Evolutionary conservation across 352 stramenopile species (phyloP), one percentile per base, ranked within the genome.

Genomic region (Pilasporangium apinafurcum): DNA sequence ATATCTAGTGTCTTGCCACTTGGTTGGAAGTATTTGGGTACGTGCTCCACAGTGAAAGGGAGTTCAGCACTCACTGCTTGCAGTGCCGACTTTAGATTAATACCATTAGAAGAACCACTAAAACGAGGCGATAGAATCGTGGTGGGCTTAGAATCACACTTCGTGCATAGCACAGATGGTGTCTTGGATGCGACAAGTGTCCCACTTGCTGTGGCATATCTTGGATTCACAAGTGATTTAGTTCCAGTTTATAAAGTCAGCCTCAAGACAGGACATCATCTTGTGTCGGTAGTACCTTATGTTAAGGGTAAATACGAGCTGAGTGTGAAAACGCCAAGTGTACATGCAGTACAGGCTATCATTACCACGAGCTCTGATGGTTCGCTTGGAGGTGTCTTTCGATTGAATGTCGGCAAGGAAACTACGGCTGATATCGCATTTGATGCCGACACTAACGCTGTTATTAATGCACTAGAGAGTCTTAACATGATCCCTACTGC

Each of bases 291-390:
- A 64, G 86, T 87, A 17, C 90, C 92, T 0, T 74, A 84, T 17
- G 83, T 98, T 16, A 89, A 93, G 45, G 94, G 94, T 4, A 64
- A 60, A 22, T 98, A 98, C 59, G 43, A 70, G 16, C 56, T 98
- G 14, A 81, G 75, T 30, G 85, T 98, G 2, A 68, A 65, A 30
- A 48, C 95, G 3, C 83, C 86, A n/a, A 56, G 59, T 0, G 54
- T 95, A 5, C 32, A 70, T 32, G 83, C 89, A 43, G 77, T 96
- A 5, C 73, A 95, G 27, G 56, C 60, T 18, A 61, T 98, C 20
- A n/a, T n/a, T n/a, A 70, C 51, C 5, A 83, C 70, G 3, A 34
- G 36, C 5, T 52, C 65, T 0, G 62, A 80, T 37, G 75, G 68
- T 14, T 51, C 63, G 9, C 48, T 95, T 2, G 67, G 80, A 9